These are phyloP conservation scores for Suillus variegatus DNA, from an alignment of 768 basidiomycete genomes.

Conservation along the genomic window DNA sequence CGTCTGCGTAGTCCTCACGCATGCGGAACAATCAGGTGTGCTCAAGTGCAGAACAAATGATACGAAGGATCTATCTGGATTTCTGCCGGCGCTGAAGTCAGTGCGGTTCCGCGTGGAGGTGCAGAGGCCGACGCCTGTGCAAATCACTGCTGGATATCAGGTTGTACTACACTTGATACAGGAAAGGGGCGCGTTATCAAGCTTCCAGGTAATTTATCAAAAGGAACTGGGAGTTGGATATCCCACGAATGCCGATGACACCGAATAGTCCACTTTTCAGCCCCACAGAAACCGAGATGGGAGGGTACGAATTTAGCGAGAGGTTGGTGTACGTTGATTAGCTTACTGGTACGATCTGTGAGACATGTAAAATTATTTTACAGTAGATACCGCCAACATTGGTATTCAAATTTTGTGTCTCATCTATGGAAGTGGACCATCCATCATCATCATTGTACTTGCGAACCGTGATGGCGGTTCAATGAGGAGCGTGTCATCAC, in stretches of 20 bases:
- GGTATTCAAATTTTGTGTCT: slow-evolving; percentile 5
- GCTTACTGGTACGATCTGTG: slow-evolving; percentile 16
- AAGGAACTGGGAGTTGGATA: slow-evolving; percentile 70
- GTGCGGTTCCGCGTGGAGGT: slow-evolving; percentile 87
- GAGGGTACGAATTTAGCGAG: slow-evolving; percentile 29
- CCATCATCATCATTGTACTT: slow-evolving; percentile 41
- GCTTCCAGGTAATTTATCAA: slow-evolving; percentile 74
- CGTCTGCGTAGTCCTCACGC: slow-evolving; percentile 64
- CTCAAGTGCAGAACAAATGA: slow-evolving; percentile 82
- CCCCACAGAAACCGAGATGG: slow-evolving; percentile 30
- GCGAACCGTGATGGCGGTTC: slow-evolving; percentile 36
- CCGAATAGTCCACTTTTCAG: slow-evolving; percentile 25
- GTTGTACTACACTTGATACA: slow-evolving; percentile 69
- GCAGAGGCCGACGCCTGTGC: slow-evolving; percentile 40
- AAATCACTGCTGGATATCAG: slow-evolving; percentile 48
- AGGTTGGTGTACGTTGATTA: slow-evolving; percentile 36
- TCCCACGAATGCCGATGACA: slow-evolving; percentile 22
- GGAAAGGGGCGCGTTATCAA: slow-evolving; percentile 86
- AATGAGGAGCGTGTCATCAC: slow-evolving; percentile 24
- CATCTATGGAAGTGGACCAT: slow-evolving; percentile 26
- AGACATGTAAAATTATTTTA: slow-evolving; percentile 15
- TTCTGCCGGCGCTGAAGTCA: slow-evolving; percentile 59
- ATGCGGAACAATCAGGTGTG: slow-evolving; percentile 61
- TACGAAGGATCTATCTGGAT: slow-evolving; percentile 53
- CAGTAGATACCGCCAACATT: slow-evolving; percentile 1